Evolutionary conservation across 495 filamentous ascomycete genomes (phyloP).

Genomic region (Aspergillus ellipticus): DNA sequence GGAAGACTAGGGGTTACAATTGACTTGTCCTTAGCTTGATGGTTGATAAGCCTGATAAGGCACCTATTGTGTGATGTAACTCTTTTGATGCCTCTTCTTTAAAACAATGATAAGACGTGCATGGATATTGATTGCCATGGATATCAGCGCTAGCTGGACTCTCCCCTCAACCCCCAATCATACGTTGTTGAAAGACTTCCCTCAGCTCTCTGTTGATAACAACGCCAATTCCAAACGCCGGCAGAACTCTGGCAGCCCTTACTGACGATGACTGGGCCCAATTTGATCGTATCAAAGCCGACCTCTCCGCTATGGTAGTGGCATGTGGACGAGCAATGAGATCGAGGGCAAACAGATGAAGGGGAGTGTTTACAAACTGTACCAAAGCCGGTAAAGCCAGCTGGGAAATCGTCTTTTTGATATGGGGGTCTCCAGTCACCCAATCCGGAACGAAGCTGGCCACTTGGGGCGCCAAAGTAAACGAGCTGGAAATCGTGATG

Average conservation of each 20-base stretch:
- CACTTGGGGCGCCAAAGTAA: conserved; percentile 28
- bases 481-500: conserved; percentile 37
- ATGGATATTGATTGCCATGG: too few species aligned
- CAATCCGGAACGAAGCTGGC: conserved; percentile 24
- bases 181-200: conserved; percentile 17
- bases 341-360: conserved; percentile 34
- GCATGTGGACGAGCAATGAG: conserved; percentile 28
- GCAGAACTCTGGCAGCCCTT: conserved; percentile 31
- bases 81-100: too few species aligned
- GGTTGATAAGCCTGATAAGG: too few species aligned
- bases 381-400: conserved; percentile 30
- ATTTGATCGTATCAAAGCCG: conserved; percentile 22
- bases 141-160: neutral
- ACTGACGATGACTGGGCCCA: conserved; percentile 25
- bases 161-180: neutral
- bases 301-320: conserved; percentile 19
- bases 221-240: conserved; percentile 35
- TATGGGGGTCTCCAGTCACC: conserved; percentile 20
- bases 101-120: too few species aligned
- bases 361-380: conserved; percentile 31
- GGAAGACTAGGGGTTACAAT: too few species aligned
- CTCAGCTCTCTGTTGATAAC: conserved; percentile 29
- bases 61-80: too few species aligned
- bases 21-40: too few species aligned
- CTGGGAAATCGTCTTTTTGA: conserved; percentile 30